Percentiles rank a stretch among this genome's conserved stretches.
These are phyloP conservation scores for Nakazawaea wickerhamii DNA, from an alignment of 805 yeast species.

Conservation along the genomic window DNA sequence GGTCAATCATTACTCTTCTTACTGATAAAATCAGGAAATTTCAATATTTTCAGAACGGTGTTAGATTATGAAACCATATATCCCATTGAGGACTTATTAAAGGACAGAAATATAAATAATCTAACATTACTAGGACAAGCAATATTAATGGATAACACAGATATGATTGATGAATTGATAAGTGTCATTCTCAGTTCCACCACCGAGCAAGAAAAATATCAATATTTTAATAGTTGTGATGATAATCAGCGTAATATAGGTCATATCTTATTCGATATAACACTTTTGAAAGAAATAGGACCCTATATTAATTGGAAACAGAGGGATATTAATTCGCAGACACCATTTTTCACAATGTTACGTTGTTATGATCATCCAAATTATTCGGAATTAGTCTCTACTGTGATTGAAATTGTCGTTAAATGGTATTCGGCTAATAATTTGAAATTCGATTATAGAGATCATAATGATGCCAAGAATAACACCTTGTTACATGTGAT, in stretches of 20 bases:
- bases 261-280: slow-evolving; percentile 59
- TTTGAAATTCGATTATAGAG: slow-evolving; percentile 38
- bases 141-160: slow-evolving; percentile 45
- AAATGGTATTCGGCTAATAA: slow-evolving; percentile 33
- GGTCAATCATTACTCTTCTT: slow-evolving; percentile 73
- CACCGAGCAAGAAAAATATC: slow-evolving; percentile 38
- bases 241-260: slow-evolving; percentile 56
- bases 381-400: slow-evolving; percentile 44
- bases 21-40: slow-evolving; percentile 47
- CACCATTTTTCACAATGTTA: slow-evolving; percentile 72
- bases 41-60: slow-evolving; percentile 39
- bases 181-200: slow-evolving; percentile 32
- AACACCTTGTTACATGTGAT: slow-evolving; percentile 75
- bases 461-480: slow-evolving; percentile 69
- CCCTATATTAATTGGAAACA: slow-evolving; percentile 60
- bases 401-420: slow-evolving; percentile 39
- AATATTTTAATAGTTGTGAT: slow-evolving; percentile 50
- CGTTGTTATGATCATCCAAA: slow-evolving; percentile 75
- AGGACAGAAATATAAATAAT: slow-evolving; percentile 52
- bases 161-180: slow-evolving; percentile 41
- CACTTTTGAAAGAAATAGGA: slow-evolving; percentile 51
- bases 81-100: slow-evolving; percentile 60
- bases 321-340: slow-evolving; percentile 61
- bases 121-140: slow-evolving; percentile 58
- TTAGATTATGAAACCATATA: slow-evolving; percentile 42